These are phyloP conservation scores for Aspergillus ochraceoroseus DNA, from an alignment of 2,329 filamentous ascomycete genomes.

Conservation along the genomic window DNA sequence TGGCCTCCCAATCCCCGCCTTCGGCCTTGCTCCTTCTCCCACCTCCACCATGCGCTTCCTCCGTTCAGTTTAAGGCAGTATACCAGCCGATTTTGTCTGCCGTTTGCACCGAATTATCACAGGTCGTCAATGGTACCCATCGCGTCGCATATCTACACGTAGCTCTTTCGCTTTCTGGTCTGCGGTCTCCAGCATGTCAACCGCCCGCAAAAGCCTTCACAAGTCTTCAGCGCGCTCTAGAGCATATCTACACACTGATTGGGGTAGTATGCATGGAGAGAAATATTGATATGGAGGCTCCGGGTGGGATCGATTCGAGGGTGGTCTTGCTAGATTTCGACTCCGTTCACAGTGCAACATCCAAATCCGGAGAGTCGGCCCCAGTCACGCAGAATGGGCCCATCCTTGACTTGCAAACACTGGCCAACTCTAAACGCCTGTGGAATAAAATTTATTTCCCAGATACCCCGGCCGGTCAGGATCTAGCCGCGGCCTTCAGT, in stretches of 20 bases:
- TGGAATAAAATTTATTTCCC: conserved; percentile 34
- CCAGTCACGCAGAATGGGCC: conserved; percentile 42
- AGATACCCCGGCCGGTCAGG: conserved; percentile 26
- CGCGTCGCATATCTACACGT: conserved; percentile 49
- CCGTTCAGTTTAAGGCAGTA: conserved; percentile 52
- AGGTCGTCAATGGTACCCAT: conserved; percentile 28
- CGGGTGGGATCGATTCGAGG: conserved; percentile 69
- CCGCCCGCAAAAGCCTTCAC: conserved; percentile 59
- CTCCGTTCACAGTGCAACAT: conserved; percentile 27
- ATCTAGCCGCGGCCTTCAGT: conserved; percentile 35
- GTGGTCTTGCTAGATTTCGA: conserved; percentile 67
- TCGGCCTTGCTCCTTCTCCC: conserved; percentile 57
- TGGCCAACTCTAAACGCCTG: conserved; percentile 40
- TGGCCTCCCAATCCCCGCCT: conserved; percentile 25
- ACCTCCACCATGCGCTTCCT: conserved; percentile 54
- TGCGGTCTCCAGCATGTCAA: conserved; percentile 49
- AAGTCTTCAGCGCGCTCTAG: conserved; percentile 67
- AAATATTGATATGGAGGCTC: conserved; percentile 58
- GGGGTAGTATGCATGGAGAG: conserved; percentile 64
- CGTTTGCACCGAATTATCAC: conserved; percentile 50
- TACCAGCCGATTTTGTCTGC: conserved; percentile 58
- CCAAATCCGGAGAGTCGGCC: conserved; percentile 11
- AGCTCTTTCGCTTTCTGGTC: conserved; percentile 60
- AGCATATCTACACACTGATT: conserved; percentile 71
- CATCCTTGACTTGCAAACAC: conserved; percentile 46